phyloP scores from a whole-genome alignment of 1,139 yeast genomes.

The Magnusiomyces paraingens region DNA sequence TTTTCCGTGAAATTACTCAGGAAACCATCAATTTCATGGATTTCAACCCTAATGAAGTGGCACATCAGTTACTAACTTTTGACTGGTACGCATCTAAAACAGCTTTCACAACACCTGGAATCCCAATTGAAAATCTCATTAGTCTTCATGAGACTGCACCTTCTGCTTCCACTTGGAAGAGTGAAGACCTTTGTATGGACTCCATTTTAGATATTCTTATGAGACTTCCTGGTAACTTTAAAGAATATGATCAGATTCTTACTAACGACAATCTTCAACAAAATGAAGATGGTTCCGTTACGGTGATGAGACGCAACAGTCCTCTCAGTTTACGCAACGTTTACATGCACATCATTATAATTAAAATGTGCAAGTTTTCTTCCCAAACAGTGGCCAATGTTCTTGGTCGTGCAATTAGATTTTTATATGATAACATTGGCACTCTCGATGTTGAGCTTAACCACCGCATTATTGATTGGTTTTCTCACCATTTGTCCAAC shows the following conservation, averaged over 20 bases:
- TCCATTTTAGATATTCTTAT: conserved; percentile 72
- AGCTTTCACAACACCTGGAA: conserved; percentile 77
- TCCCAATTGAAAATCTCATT: conserved; percentile 66
- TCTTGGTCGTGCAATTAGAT: conserved; percentile 87
- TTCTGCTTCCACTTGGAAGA: conserved; percentile 61
- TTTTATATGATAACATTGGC: conserved; percentile 62
- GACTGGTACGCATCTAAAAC: conserved; percentile 66
- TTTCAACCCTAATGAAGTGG: conserved; percentile 82
- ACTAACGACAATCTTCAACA: conserved; percentile 48
- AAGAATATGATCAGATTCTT: background rate
- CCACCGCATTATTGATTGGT: conserved; percentile 80
- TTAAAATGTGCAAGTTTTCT: conserved; percentile 79
- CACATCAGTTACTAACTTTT: conserved; percentile 71
- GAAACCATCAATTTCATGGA: conserved; percentile 77
- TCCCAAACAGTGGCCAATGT: conserved; percentile 94
- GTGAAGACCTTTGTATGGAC: conserved; percentile 87
- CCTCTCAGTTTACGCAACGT: background rate
- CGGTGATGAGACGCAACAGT: background rate
- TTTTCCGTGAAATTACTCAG: conserved; percentile 67
- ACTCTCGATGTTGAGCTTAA: conserved; percentile 70
- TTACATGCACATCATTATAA: conserved; percentile 80
- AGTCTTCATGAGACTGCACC: conserved; percentile 35
- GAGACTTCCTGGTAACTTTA: conserved; percentile 48
- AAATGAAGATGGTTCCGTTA: conserved; percentile 37
- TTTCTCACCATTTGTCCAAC: conserved; percentile 86